These are phyloP conservation scores for Dioszegia crocea DNA, from an alignment of 768 basidiomycete genomes.

Conservation along the genomic window DNA sequence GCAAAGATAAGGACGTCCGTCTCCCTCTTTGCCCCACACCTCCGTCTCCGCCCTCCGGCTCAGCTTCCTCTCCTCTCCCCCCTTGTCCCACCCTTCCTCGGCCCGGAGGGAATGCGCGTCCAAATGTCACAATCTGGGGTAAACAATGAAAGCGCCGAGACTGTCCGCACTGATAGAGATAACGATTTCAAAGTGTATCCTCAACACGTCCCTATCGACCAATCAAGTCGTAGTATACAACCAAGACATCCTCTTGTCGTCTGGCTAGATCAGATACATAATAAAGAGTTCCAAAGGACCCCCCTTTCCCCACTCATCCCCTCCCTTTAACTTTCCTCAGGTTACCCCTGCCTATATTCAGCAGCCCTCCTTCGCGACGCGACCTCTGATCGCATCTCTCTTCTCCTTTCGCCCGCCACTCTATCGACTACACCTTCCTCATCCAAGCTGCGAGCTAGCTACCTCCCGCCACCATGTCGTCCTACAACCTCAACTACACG, in stretches of 20 bases:
- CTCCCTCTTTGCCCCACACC: neutral
- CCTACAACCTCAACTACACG: slow-evolving; percentile 44
- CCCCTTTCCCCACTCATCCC: neutral
- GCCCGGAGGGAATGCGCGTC: too few relatives aligned
- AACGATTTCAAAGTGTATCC: too few relatives aligned
- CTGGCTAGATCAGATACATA: too few relatives aligned
- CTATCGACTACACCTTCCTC: neutral
- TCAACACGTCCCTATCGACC: neutral
- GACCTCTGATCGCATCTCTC: neutral
- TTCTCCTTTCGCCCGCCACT: neutral
- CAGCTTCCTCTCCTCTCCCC: neutral
- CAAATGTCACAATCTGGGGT: too few relatives aligned
- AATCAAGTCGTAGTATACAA: neutral
- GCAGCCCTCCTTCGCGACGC: neutral
- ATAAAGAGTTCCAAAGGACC: neutral
- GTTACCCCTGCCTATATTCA: neutral
- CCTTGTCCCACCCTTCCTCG: neutral
- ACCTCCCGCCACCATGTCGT: slow-evolving; percentile 24
- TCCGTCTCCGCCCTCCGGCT: neutral
- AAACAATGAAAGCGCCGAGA: too few relatives aligned
- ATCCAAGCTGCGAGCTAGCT: neutral
- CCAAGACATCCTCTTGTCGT: neutral
- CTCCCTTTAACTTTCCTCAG: neutral
- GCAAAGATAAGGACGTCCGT: slow-evolving; percentile 5
- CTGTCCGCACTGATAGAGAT: too few relatives aligned